Conservation (phyloP, 441 rosid species). For the Erodium trifolium region DNA sequence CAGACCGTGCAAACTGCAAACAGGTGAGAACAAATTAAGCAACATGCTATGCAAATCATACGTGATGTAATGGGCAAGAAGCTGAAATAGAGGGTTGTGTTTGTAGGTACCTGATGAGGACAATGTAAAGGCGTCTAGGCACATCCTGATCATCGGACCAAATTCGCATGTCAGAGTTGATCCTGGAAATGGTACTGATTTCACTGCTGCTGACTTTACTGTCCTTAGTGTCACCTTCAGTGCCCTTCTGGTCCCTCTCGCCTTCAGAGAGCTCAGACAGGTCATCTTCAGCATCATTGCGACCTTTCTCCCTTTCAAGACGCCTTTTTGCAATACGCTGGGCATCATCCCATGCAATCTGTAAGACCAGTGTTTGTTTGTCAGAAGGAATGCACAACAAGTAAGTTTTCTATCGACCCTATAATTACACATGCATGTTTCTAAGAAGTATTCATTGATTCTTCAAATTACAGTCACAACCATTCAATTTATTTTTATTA, state of each 20-base stretch:
- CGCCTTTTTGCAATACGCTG: slow-evolving; percentile 53
- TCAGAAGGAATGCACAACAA: background rate
- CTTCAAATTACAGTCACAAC: background rate
- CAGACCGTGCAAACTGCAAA: slow-evolving; percentile 51
- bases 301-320: slow-evolving; percentile 68
- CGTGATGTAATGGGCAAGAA: background rate
- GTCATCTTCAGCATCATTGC: slow-evolving; percentile 15
- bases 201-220: background rate
- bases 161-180: slow-evolving; percentile 39
- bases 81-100: background rate
- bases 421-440: background rate
- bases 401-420: background rate
- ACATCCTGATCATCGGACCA: slow-evolving; percentile 46
- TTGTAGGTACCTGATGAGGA: slow-evolving; percentile 44
- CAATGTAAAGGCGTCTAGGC: slow-evolving; percentile 47
- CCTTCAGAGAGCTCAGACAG: slow-evolving; percentile 24
- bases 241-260: slow-evolving; percentile 39
- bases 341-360: slow-evolving; percentile 75
- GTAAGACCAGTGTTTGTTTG: slow-evolving; percentile 11
- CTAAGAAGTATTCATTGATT: no score
- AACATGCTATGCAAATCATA: background rate
- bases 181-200: slow-evolving; percentile 26
- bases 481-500: background rate
- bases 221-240: background rate
- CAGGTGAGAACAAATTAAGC: background rate